Conservation (phyloP, 176 grass and related monocot species). For the Lolium multiflorum region DNA sequence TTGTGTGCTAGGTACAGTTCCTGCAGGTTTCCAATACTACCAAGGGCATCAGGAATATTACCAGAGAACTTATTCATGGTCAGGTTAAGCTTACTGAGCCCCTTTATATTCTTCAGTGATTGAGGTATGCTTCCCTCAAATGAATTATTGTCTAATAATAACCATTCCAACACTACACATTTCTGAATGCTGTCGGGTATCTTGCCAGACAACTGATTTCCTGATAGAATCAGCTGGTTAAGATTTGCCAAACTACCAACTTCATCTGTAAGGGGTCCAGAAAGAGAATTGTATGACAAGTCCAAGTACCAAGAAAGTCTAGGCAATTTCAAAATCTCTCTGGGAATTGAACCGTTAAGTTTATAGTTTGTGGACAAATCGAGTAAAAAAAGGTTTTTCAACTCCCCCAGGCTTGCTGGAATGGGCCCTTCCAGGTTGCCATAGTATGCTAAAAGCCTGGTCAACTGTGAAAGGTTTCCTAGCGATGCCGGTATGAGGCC, state of each 20-base stretch:
- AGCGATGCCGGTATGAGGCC: background rate
- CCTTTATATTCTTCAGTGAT: background rate
- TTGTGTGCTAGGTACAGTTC: slow-evolving; percentile 2
- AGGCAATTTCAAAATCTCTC: background rate
- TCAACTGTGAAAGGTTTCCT: background rate
- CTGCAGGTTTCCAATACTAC: background rate
- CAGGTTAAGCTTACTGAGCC: background rate
- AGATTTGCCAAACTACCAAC: background rate
- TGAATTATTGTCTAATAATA: background rate
- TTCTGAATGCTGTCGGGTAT: background rate
- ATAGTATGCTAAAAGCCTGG: background rate
- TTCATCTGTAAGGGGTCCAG: background rate
- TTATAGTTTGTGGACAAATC: background rate
- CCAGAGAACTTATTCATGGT: background rate
- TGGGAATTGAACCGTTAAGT: background rate
- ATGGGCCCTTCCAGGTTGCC: background rate
- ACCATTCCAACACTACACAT: background rate
- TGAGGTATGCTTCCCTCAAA: background rate
- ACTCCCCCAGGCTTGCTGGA: background rate
- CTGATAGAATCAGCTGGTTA: background rate
- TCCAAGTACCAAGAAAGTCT: background rate
- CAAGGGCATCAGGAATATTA: background rate
- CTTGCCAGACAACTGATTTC: background rate
- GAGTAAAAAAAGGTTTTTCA: background rate
- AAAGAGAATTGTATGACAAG: background rate